phyloP scores from a whole-genome alignment of 805 yeast species.

The Lipomyces oligophaga region DNA sequence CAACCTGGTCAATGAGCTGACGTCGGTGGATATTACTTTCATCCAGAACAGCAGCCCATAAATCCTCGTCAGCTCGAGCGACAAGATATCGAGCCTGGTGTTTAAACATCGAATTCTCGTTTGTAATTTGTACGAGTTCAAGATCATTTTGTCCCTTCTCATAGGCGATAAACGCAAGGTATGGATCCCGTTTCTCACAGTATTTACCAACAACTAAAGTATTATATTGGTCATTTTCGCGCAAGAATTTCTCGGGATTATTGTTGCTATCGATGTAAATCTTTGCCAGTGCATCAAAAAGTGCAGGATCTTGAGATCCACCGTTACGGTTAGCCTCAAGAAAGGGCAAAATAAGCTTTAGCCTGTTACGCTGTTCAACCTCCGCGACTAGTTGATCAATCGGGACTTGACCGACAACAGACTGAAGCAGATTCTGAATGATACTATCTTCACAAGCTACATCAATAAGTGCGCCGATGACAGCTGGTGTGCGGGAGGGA shows the following conservation, averaged over 20 bases:
- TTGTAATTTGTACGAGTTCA: conserved; percentile 86
- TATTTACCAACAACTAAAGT: conserved; percentile 94
- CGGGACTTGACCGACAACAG: conserved; percentile 94
- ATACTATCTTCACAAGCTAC: conserved; percentile 94
- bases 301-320: conserved; percentile 77
- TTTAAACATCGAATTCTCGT: conserved; percentile 96
- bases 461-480: conserved; percentile 90
- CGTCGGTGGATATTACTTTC: conserved; percentile 82
- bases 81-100: conserved; percentile 97
- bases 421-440: conserved; percentile 71
- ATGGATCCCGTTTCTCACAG: conserved; percentile 99
- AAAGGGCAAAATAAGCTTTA: conserved; percentile 87
- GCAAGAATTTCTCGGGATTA: conserved; percentile 93
- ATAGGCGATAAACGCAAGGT: conserved; percentile 94
- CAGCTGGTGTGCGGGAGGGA: conserved; percentile 94
- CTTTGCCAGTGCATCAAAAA: conserved; percentile 92
- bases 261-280: conserved; percentile 97
- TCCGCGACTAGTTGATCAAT: conserved; percentile 82
- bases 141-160: conserved; percentile 91
- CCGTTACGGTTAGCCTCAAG: conserved; percentile 86
- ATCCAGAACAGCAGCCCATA: conserved; percentile 77
- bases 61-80: conserved; percentile 73
- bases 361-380: conserved; percentile 93
- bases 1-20: conserved; percentile 87
- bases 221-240: conserved; percentile 85